Conservation (phyloP, 1,139 yeast species). For the Pichia sp. region DNA sequence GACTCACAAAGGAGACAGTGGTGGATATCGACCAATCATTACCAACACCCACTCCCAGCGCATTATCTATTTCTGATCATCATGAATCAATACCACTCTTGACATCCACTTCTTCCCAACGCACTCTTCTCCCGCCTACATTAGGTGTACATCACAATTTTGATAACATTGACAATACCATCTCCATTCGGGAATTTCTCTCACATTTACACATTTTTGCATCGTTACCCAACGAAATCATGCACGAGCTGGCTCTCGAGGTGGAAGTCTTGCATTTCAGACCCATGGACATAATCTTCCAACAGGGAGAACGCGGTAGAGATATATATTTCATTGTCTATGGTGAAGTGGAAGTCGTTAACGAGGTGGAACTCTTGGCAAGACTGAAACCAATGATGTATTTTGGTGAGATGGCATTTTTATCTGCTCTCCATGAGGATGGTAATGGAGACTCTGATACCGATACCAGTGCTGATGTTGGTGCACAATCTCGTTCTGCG, state of each 20-base stretch:
- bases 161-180: conserved; percentile 42
- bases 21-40: not conserved
- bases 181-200: conserved; percentile 47
- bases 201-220: conserved; percentile 53
- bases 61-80: too few species aligned
- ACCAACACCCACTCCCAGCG: too few species aligned
- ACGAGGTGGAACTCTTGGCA: conserved; percentile 41
- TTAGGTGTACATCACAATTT: not conserved
- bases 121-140: too few species aligned
- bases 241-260: conserved; percentile 56
- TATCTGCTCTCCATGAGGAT: conserved; percentile 34
- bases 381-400: conserved; percentile 56
- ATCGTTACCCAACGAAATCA: conserved; percentile 46
- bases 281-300: conserved; percentile 54
- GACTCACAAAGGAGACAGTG: too few species aligned
- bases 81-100: too few species aligned
- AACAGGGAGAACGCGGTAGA: conserved; percentile 51
- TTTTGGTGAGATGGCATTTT: conserved; percentile 72
- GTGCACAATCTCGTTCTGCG: conserved; percentile 42
- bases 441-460: too few species aligned
- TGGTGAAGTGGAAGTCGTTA: conserved; percentile 67
- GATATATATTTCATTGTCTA: conserved; percentile 60
- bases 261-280: conserved; percentile 49
- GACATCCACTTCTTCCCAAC: too few species aligned
- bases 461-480: too few species aligned